Conservation (phyloP, 345 rosid genomes). For the Populus ilicifolia region DNA sequence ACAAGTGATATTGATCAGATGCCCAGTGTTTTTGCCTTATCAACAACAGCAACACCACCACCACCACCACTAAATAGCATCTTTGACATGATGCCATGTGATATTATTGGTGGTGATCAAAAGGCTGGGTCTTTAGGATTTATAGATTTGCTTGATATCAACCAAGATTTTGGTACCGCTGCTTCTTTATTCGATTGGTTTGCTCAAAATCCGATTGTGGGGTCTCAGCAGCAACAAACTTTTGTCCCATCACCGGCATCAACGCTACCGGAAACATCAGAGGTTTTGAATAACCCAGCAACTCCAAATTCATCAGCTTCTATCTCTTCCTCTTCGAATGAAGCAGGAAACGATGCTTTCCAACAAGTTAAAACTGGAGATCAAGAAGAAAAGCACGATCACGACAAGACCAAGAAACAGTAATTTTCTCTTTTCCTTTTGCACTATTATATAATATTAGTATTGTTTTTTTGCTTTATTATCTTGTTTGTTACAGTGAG, state of each 20-base stretch:
- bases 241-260: slow-evolving; percentile 39
- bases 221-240: slow-evolving; percentile 20
- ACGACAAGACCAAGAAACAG: slow-evolving; percentile 72
- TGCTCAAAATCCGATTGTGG: slow-evolving; percentile 16
- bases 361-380: slow-evolving; percentile 16
- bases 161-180: slow-evolving; percentile 33
- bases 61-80: slow-evolving; percentile 26
- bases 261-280: slow-evolving; percentile 54
- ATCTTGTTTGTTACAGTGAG: neutral
- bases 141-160: slow-evolving; percentile 50
- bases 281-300: slow-evolving; percentile 67
- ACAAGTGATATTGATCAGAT: slow-evolving; percentile 32
- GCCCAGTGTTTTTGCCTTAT: slow-evolving; percentile 23
- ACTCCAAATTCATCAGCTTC: slow-evolving; percentile 80
- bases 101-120: slow-evolving; percentile 20
- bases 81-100: slow-evolving; percentile 52
- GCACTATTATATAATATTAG: neutral
- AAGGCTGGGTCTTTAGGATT: slow-evolving; percentile 33
- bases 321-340: slow-evolving; percentile 74
- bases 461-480: slow-evolving; percentile 7
- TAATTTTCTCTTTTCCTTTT: slow-evolving; percentile 28
- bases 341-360: slow-evolving; percentile 38
- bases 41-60: neutral
- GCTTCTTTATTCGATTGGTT: slow-evolving; percentile 56
- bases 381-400: slow-evolving; percentile 44